Percentiles rank a stretch among this genome's conserved stretches.
Evolutionary conservation across 1,284 basidiomycete genomes (phyloP).

Genomic region (Leccinum griseonigrum): DNA sequence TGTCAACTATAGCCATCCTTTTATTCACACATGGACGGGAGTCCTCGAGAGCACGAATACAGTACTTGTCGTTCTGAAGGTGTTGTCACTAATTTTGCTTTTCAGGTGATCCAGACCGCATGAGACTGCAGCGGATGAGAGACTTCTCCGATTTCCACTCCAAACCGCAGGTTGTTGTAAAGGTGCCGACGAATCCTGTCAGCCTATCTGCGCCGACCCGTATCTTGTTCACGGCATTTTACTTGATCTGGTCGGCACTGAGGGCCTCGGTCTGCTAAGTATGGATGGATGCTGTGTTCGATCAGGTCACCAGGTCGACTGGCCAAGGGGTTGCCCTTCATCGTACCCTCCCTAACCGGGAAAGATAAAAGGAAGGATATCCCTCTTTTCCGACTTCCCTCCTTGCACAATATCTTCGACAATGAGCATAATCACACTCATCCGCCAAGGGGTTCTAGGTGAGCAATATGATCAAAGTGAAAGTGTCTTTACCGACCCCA

Average conservation of each 20-base stretch:
- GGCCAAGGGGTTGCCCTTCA: neutral
- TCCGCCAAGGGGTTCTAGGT: slow-evolving; percentile 28
- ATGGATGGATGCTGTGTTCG: slow-evolving; percentile 1
- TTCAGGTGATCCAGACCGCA: neutral
- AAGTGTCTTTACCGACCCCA: slow-evolving; percentile 5
- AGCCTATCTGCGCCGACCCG: neutral
- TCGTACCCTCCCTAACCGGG: neutral
- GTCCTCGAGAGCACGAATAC: neutral
- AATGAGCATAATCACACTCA: slow-evolving; percentile 19
- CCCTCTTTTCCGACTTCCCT: neutral
- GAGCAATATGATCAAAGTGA: slow-evolving; percentile 1
- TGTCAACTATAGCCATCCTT: neutral
- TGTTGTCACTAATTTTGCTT: neutral
- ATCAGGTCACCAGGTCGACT: neutral
- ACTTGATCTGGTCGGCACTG: neutral
- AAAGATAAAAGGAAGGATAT: neutral
- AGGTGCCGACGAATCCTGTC: neutral
- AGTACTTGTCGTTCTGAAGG: neutral
- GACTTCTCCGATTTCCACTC: too few species aligned
- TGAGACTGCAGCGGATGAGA: neutral
- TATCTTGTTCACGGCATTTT: neutral
- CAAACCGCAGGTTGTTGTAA: neutral
- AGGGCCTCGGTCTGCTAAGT: neutral
- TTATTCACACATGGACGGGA: neutral
- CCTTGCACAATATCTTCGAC: slow-evolving; percentile 3